Conservation (phyloP, 1,284 basidiomycete species). For the Hemileia vastatrix region DNA sequence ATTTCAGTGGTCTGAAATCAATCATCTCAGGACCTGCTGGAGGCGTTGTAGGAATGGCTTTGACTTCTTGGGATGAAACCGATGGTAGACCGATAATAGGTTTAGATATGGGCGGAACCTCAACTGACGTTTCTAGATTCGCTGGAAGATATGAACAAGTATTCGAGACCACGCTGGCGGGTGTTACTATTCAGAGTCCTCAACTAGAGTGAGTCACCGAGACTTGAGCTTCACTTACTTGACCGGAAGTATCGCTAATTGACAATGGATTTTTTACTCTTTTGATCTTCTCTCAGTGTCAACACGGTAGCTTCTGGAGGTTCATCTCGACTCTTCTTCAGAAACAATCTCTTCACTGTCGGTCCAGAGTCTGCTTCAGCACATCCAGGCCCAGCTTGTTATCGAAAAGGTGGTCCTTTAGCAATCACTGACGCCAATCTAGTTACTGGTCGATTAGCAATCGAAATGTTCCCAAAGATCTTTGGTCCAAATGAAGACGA, state of each 20-base stretch:
- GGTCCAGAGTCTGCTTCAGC: conserved; percentile 76
- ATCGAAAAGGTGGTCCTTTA: conserved; percentile 69
- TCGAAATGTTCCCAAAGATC: conserved; percentile 58
- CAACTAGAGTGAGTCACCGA: conserved; percentile 49
- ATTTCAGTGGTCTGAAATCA: conserved; percentile 78
- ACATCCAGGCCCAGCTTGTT: conserved; percentile 69
- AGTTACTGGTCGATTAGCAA: conserved; percentile 68
- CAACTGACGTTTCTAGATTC: conserved; percentile 79
- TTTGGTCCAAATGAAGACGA: conserved; percentile 78
- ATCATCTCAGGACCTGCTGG: conserved; percentile 80
- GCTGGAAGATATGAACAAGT: conserved; percentile 75
- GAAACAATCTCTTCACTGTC: conserved; percentile 67
- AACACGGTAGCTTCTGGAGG: conserved; percentile 65
- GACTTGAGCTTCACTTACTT: no score
- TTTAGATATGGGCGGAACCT: conserved; percentile 78
- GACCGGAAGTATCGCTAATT: no score
- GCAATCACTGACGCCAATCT: conserved; percentile 81
- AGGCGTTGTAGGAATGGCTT: conserved; percentile 75
- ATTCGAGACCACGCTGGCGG: conserved; percentile 83
- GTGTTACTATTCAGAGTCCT: conserved; percentile 75
- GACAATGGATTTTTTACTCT: no score
- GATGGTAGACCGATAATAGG: conserved; percentile 62
- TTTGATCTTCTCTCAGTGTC: neutral
- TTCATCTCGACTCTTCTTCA: conserved; percentile 68
- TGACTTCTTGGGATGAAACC: conserved; percentile 68